Evolutionary conservation across 2,329 filamentous ascomycete genomes (phyloP), one percentile per base, ranked within the genome.

Genomic region (Penicillium freii): DNA sequence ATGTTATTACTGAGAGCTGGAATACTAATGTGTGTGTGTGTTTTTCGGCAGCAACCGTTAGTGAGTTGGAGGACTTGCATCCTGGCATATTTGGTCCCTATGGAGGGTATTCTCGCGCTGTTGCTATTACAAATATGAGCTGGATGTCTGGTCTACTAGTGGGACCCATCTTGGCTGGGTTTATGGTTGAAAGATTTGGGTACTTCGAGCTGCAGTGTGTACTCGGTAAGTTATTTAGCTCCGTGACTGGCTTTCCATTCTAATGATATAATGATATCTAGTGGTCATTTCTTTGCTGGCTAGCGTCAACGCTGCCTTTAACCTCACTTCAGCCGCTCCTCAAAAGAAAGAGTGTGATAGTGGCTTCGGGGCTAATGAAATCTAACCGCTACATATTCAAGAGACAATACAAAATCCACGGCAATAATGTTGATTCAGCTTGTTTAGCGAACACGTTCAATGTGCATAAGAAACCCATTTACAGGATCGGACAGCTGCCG

Each of bases 41-140:
- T n/a, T n/a, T 48, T 4, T 42, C 15, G 33, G 15, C 21, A 64
- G 62, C 57, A 38, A 59, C 58, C 4, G 47, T 63, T n/a, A 57
- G 62, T 43, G 38, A 45, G 6, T 39, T 69, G 0, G 61, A 68
- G n/a, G 31, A 31, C 0, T 13, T 46, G 0, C 10, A 59, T 15
- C 66, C 66, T 0, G 66, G 66, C 0, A 60, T 62, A 29, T 68
- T 68, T 15, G 67, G 67, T 7, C 45, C 58, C 1, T 55, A 62
- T 33, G 65, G 65, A 7, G 66, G 66, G 11, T 68, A 64, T 46
- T 66, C 67, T 4, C 61, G 65, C 4, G 62, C 63, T 7, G 42
- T 68, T 17, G 60, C 66, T 2, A 21, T 67, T 19, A 59, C 58
- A 13, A 65, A 58, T 36, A 61, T 67, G 55, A 64, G 48, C 21